Evolutionary conservation across 176 grass and related monocot species (phyloP), one percentile per base, ranked within the genome.

Genomic region (Areca catechu): DNA sequence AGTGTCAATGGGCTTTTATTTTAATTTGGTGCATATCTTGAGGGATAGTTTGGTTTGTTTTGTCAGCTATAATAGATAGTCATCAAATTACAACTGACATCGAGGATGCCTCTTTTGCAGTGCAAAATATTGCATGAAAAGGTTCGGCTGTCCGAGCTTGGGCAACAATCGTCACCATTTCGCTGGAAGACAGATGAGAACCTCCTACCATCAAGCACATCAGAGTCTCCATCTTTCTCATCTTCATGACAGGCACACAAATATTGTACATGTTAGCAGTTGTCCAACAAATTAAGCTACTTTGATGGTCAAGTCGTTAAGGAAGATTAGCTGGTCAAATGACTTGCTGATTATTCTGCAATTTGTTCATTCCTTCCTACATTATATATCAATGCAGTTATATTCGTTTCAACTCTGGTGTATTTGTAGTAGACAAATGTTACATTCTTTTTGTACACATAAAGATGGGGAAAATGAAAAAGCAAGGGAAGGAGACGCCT

Each of bases 61-160:
- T 53, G 16, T 74, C 16, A 24, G 16, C 30, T 63, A 16, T 61
- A 62, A 74, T 49, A 43, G 7, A 43, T 43, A 10, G 34, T 43
- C 14, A 43, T 43, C 2, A 48, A 15, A 51, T 48, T 50, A 34
- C n/a, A 50, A 22, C 21, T 51, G 18, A 70, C 30, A 21, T 57
- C 56, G 15, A 22, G 24, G 18, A 71, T 4, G 30, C 1, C 37
- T 30, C 7, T 16, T 23, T 18, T 69, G 50, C 62, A 89, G 86
- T 78, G 81, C 24, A 89, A 85, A 65, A 15, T 89, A 27, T 19
- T 81, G 58, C 58, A 48, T 43, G 86, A 89, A 34, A 85, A 89
- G 23, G 14, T 60, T 54, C 81, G 86, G 4, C 57, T 89, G n/a
- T 75, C 50, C 0, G 67, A 65, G 50, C 76, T 89, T 5, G 62